Evolutionary conservation across 805 yeast species (phyloP).

Genomic region (Ogataea neopini): DNA sequence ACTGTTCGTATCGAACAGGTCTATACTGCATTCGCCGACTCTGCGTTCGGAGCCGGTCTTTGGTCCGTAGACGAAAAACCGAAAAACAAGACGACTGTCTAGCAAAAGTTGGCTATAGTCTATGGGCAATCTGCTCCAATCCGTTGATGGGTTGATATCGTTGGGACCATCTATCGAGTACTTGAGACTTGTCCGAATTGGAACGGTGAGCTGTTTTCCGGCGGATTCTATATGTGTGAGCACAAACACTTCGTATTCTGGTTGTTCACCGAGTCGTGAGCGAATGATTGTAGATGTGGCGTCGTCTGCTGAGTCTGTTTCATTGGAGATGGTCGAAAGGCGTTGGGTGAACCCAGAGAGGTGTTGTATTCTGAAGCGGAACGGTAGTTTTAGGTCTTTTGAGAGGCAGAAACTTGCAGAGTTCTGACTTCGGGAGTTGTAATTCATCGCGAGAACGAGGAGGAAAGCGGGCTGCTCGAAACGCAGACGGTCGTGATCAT

Average conservation of each 20-base stretch:
- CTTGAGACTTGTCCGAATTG: conserved; percentile 21
- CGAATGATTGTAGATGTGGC: conserved; percentile 18
- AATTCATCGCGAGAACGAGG: conserved; percentile 18
- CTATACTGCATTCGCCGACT: conserved; percentile 62
- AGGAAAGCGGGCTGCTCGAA: too few species aligned
- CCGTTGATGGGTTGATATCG: conserved; percentile 19
- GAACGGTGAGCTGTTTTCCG: conserved; percentile 26
- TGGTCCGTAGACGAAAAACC: conserved; percentile 63
- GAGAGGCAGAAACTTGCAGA: conserved; percentile 49
- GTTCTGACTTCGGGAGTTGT: conserved; percentile 24
- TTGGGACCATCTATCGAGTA: conserved; percentile 11
- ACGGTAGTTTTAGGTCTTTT: conserved; percentile 51
- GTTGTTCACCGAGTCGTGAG: conserved; percentile 19
- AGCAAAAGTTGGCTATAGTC: conserved; percentile 69
- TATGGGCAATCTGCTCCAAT: conserved; percentile 74
- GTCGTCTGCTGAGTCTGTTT: conserved; percentile 4
- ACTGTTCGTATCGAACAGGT: conserved; percentile 52
- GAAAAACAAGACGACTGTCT: conserved; percentile 58
- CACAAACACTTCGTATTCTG: conserved; percentile 16
- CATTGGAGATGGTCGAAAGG: conserved; percentile 10
- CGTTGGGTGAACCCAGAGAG: conserved; percentile 22
- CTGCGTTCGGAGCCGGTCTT: conserved; percentile 48
- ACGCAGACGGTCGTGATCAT: too few species aligned
- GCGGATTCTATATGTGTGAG: conserved; percentile 21
- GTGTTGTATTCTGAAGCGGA: conserved; percentile 44